Conservation (phyloP, 2,329 filamentous ascomycete species). For the Fusarium gaditjirri region DNA sequence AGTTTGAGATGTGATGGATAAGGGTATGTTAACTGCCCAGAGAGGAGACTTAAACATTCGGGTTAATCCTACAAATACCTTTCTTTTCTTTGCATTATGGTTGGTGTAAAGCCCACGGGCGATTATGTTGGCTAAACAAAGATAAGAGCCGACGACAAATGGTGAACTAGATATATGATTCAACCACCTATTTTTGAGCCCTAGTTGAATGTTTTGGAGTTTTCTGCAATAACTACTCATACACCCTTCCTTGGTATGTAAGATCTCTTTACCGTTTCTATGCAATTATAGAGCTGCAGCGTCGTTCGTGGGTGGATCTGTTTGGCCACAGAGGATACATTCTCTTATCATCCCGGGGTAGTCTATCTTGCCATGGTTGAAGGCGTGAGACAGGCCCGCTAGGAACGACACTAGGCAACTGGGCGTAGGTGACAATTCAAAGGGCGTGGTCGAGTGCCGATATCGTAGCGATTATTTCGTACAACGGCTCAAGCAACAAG, state of each 20-base stretch:
- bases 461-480: slow-evolving; percentile 14
- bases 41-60: background rate
- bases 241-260: background rate
- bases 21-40: slow-evolving; percentile 11
- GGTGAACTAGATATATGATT: background rate
- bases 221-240: background rate
- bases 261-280: slow-evolving; percentile 3
- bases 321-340: background rate
- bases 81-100: background rate
- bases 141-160: background rate
- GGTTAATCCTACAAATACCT: background rate
- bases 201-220: background rate
- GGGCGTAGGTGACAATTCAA: slow-evolving; percentile 33
- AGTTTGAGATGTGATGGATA: background rate
- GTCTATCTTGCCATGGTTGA: background rate
- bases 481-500: background rate
- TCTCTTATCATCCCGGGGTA: slow-evolving; percentile 2
- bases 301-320: background rate
- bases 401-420: slow-evolving; percentile 11
- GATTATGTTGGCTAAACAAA: background rate
- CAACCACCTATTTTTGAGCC: background rate
- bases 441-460: slow-evolving; percentile 34
- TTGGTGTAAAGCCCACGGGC: background rate
- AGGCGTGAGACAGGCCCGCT: background rate
- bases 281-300: slow-evolving; percentile 2